Base-by-base conservation (phyloP, 2,329 filamentous ascomycete species). In the Hypoxylon sp. region DNA sequence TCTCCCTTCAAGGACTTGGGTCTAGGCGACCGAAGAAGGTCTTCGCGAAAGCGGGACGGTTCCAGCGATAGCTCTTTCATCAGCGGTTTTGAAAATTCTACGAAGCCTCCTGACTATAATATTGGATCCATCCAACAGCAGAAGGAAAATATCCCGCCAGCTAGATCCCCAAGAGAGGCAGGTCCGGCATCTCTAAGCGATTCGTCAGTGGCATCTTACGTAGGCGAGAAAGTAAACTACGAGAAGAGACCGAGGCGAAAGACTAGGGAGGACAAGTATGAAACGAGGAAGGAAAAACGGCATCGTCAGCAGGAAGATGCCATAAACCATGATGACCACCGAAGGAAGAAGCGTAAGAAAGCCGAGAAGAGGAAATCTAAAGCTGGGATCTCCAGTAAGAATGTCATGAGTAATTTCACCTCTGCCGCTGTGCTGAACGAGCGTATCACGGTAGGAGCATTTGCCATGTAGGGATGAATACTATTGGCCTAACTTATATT, bases 241-340 rank as follows among this genome's bases (percentile, higher is more conserved):
- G 75, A 81, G 45, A 83, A 75, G 60, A 73, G 73, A 34, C 68
- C 76, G 12, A 77, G 85, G 21, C 72, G 77, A 56, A 88, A 80
- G 66, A 86, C 81, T 11, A 77, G 75, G 40, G 69, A 74, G 16
- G 77, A 82, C 60, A 78, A 75, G 23, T 87, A 87, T 62, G 76
- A 83, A 19, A 69, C 61, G 54, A 67, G 63, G 62, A 64, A 55
- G 36, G 46, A 37, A 19, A 62, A 44, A 23, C 35, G 55, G 26
- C 63, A 50, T 15, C 58, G 40, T 36, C 66, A 67, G 25, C 68
- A 59, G 32, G 63, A 66, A 19, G 61, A 54, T 34, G 17, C 15
- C 6, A 35, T 48, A 16, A 36, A 42, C 35, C 20, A 38, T n/a
- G 34, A 27, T 15, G 47, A 49, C 12, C 35, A 32, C 11, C 48